Evolutionary conservation across 345 rosid genomes (phyloP).

Genomic region (Eucalyptus marginata): DNA sequence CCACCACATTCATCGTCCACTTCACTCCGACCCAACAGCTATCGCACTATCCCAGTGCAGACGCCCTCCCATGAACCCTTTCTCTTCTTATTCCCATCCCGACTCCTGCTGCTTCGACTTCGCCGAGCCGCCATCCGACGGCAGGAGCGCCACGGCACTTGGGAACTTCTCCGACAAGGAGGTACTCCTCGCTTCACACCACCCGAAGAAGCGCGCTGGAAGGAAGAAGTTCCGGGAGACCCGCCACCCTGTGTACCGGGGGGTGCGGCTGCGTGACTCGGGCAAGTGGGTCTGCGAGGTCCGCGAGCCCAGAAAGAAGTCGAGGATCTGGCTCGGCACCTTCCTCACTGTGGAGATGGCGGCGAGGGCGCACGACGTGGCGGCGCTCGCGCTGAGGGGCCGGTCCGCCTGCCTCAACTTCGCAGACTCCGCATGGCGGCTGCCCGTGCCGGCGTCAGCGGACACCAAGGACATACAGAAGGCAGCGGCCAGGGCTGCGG

Average conservation of each 20-base stretch:
- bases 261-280: conserved; percentile 54
- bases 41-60: not conserved
- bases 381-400: conserved; percentile 62
- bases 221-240: conserved; percentile 85
- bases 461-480: conserved; percentile 62
- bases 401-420: conserved; percentile 72
- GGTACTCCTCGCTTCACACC: conserved; percentile 43
- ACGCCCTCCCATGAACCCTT: conserved; percentile 6
- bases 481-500: conserved; percentile 62
- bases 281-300: conserved; percentile 94
- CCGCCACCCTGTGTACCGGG: conserved; percentile 78
- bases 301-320: conserved; percentile 72
- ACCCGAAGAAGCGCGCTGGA: conserved; percentile 72
- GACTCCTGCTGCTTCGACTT: not conserved
- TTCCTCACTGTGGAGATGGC: conserved; percentile 75
- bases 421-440: conserved; percentile 73
- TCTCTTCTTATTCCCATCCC: conserved; percentile 1
- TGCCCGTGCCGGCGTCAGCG: conserved; percentile 46
- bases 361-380: conserved; percentile 88
- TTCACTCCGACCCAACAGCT: not conserved
- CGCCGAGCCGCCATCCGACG: conserved; percentile 5
- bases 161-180: conserved; percentile 34
- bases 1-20: not conserved
- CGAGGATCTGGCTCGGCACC: conserved; percentile 88
- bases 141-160: not conserved